Base-by-base conservation (phyloP, 768 basidiomycete genomes). In the Suillus hirtellus region DNA sequence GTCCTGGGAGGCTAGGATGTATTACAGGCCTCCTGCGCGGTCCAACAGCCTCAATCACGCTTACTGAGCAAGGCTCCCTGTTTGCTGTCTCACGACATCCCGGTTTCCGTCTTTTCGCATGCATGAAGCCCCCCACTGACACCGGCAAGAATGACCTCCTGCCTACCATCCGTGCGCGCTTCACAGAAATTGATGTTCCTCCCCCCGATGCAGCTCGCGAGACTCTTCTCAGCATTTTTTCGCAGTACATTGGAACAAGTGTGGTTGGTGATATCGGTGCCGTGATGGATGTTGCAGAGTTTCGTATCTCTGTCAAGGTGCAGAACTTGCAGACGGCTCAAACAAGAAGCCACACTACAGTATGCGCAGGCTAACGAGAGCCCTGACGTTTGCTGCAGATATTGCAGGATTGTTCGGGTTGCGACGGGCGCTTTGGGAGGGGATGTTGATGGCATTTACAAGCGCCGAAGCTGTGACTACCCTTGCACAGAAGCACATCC, bases 71-170 rank as follows among this genome's bases (percentile, higher is more conserved):
- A 72, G 96, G 96, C 1, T 90, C 93, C 11, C 76, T 98, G 60
- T 93, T 95, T 68, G 90, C 92, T 1, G 83, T 99, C 35, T 89
- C 89, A 55, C 90, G 97, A 0, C 97, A 99, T 73, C 88, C 94
- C 19, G 90, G 96, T 69, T 99, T 99, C 79, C 91, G 96, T 21
- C 82, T 99, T 4, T 99, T 99, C 70, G 95, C 95, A 4, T 99
- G 97, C 74, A 99, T 99, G 97, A 99, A 99, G 71, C 97, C 97
- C 6, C 97, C 97, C 0, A 99, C 96, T 4, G 97, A 99, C 69
- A 92, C 97, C 15, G 97, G 97, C 40, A 99, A 99, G 80, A 97
- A 95, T 70, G 96, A 99, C 70, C 87, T 99, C 0, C 93, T 95
- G 19, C 89, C 92, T 4, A 90, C 89, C 69, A 92, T 99, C 56